Conservation (phyloP, 2,329 filamentous ascomycete genomes). For the Fusarium camptoceras region DNA sequence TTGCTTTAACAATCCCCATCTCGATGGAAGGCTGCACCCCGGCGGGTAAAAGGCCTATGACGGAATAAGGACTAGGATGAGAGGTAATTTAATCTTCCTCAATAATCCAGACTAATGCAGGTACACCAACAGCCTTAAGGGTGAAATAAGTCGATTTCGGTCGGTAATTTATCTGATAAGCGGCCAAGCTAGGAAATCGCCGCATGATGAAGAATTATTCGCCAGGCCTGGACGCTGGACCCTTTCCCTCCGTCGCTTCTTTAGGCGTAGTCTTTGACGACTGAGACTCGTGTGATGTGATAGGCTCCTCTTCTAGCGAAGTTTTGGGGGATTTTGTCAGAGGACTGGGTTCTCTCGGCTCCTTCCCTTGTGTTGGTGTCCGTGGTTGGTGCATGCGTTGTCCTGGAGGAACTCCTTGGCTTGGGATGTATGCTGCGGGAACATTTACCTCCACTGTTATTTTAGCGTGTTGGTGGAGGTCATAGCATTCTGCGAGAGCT, state of each 20-base stretch:
- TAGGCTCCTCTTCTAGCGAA: neutral
- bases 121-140: slow-evolving; percentile 27
- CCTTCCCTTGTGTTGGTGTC: neutral
- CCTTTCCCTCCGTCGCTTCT: slow-evolving; percentile 26
- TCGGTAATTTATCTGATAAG: slow-evolving; percentile 33
- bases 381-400: slow-evolving; percentile 10
- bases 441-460: slow-evolving; percentile 61
- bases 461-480: slow-evolving; percentile 59
- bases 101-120: slow-evolving; percentile 37
- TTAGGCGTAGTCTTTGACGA: slow-evolving; percentile 5
- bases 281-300: slow-evolving; percentile 16
- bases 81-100: slow-evolving; percentile 31
- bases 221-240: slow-evolving; percentile 17
- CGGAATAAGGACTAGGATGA: slow-evolving; percentile 11
- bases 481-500: slow-evolving; percentile 61
- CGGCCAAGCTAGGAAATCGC: slow-evolving; percentile 27
- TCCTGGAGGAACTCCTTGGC: slow-evolving; percentile 24
- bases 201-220: slow-evolving; percentile 19
- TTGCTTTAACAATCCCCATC: neutral
- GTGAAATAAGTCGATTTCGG: slow-evolving; percentile 31
- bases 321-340: neutral
- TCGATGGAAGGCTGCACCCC: neutral
- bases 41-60: slow-evolving; percentile 6
- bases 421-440: slow-evolving; percentile 56
- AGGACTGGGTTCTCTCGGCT: neutral